Evolutionary conservation across 345 rosid genomes (phyloP).

Genomic region (Populus pruinosa): DNA sequence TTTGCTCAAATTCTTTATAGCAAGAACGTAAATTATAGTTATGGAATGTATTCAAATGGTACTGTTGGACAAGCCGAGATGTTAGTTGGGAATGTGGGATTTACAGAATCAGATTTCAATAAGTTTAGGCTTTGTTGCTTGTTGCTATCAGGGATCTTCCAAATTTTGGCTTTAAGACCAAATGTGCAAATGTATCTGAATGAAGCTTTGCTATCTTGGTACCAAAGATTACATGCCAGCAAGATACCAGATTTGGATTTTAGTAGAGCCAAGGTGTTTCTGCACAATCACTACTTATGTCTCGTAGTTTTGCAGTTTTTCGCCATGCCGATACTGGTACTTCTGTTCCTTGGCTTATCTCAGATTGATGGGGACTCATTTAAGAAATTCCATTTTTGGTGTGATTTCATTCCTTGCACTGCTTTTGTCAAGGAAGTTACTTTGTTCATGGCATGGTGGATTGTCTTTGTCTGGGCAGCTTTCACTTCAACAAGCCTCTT

Average conservation of each 20-base stretch:
- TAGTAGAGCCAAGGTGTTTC: slow-evolving; percentile 87
- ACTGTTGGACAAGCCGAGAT: slow-evolving; percentile 18
- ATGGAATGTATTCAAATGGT: slow-evolving; percentile 8
- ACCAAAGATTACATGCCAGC: slow-evolving; percentile 84
- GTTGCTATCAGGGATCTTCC: slow-evolving; percentile 51
- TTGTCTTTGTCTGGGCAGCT: slow-evolving; percentile 61
- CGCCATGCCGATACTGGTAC: slow-evolving; percentile 57
- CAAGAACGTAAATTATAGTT: slow-evolving; percentile 20
- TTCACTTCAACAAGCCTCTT: slow-evolving; percentile 57
- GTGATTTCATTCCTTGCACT: slow-evolving; percentile 55
- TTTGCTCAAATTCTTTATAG: slow-evolving; percentile 49
- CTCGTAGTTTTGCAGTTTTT: slow-evolving; percentile 71
- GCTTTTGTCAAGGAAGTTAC: slow-evolving; percentile 45
- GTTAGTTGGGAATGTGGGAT: slow-evolving; percentile 66
- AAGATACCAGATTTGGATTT: slow-evolving; percentile 84
- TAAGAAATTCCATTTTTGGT: slow-evolving; percentile 33
- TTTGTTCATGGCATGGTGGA: slow-evolving; percentile 91
- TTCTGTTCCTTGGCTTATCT: slow-evolving; percentile 61
- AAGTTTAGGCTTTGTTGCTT: slow-evolving; percentile 54
- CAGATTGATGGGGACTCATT: slow-evolving; percentile 49
- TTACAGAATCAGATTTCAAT: slow-evolving; percentile 39
- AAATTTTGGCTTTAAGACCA: slow-evolving; percentile 59
- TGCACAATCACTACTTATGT: slow-evolving; percentile 84
- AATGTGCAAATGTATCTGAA: slow-evolving; percentile 88
- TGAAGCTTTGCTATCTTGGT: slow-evolving; percentile 87